Conservation (phyloP, 148 eudicot species). For the Cornus kousa region DNA sequence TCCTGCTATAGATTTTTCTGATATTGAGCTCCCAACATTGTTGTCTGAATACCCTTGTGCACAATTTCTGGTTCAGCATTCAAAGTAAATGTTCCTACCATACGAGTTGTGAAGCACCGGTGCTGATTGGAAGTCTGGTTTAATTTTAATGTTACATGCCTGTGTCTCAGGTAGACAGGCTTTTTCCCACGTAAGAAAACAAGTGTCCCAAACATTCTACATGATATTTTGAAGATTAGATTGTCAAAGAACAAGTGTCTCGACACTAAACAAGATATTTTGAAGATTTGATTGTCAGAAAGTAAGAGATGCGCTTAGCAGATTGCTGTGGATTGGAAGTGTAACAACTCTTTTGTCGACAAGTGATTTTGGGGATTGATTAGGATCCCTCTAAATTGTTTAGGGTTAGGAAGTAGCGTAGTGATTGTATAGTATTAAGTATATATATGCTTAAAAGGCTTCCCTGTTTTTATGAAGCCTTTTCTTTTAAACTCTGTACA, state of each 20-base stretch:
- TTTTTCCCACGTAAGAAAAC: background rate
- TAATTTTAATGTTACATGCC: background rate
- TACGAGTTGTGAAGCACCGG: background rate
- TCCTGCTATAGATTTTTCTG: conserved; percentile 72
- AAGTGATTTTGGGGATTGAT: background rate
- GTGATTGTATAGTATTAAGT: conserved; percentile 14
- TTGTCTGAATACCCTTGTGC: conserved; percentile 69
- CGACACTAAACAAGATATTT: background rate
- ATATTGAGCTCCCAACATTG: conserved; percentile 58
- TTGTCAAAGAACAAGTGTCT: no score
- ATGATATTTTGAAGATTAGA: no score
- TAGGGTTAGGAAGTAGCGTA: background rate
- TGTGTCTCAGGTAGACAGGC: no score
- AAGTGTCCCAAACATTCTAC: background rate
- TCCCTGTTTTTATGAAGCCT: background rate
- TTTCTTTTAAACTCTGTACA: conserved; percentile 9
- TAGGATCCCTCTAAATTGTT: background rate
- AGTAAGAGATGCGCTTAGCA: background rate
- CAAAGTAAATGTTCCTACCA: conserved; percentile 19
- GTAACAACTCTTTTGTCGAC: background rate
- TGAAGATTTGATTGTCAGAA: background rate
- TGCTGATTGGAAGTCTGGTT: background rate
- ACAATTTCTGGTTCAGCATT: conserved; percentile 52
- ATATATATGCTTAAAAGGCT: conserved; percentile 9
- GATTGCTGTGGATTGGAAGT: conserved; percentile 12